These are phyloP conservation scores for Forsythia suspensa DNA, from an alignment of 257 asterid genomes.

Conservation along the genomic window DNA sequence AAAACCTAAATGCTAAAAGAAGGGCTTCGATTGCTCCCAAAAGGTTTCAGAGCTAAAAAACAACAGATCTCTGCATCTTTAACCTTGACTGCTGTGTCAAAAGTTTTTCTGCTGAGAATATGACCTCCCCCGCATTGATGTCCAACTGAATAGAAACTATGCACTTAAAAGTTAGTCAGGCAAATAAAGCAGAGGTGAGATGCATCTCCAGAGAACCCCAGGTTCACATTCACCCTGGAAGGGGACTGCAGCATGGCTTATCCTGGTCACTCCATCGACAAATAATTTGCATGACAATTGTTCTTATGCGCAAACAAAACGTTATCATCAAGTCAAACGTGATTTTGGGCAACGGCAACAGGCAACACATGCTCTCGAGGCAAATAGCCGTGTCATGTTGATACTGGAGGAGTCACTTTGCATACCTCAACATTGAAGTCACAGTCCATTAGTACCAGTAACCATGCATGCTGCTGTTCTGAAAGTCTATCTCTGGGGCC, in stretches of 20 bases:
- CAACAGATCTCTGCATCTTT: too few relatives aligned
- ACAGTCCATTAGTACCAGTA: conserved; percentile 73
- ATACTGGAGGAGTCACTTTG: conserved; percentile 60
- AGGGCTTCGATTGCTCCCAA: not conserved
- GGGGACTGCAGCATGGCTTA: not conserved
- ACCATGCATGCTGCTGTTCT: conserved; percentile 98
- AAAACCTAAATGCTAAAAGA: not conserved
- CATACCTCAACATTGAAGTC: conserved; percentile 85
- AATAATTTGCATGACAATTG: not conserved
- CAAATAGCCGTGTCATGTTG: not conserved
- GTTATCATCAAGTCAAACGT: not conserved
- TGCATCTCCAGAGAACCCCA: not conserved
- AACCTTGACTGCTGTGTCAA: not conserved
- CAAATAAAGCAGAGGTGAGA: not conserved
- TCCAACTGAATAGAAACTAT: not conserved
- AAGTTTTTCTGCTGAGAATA: not conserved
- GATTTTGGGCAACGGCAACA: too few relatives aligned
- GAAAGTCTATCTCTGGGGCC: conserved; percentile 93
- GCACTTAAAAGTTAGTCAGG: not conserved
- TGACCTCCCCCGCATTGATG: not conserved
- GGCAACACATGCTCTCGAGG: too few relatives aligned
- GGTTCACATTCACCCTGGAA: not conserved
- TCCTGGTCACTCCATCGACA: not conserved
- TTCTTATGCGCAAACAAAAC: not conserved
- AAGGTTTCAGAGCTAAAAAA: not conserved